Base-by-base conservation (phyloP, 2,329 filamentous ascomycete species). In the Achaetomium macrosporum region DNA sequence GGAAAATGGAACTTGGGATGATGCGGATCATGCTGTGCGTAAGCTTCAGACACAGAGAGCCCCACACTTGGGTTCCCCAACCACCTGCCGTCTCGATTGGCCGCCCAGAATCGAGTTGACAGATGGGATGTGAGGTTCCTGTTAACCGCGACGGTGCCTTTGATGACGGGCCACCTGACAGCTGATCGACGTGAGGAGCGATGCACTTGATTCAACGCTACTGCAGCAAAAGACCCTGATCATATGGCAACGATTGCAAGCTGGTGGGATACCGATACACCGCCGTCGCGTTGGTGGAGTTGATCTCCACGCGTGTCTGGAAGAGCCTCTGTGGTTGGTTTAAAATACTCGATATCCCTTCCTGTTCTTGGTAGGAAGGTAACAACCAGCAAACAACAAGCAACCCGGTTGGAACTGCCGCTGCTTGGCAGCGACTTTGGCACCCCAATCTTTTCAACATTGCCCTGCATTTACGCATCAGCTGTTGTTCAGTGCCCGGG, bases 251-350 rank as follows among this genome's bases (percentile, higher is more conserved):
- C 7, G 25, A 7, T 25, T 25, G 25, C 25, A 25, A 7, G 25
- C n/a, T 25, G 25, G 25, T n/a, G 40, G 25, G 37, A 20, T 19
- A 53, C 46, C 25, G 37, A 20, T 19, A 53, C 46, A 53, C 46
- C 51, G 46, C 35, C 36, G 46, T 36, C 35, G 16, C 42, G 30
- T 16, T 25, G 29, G 50, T 53, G 47, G 53, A 51, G 47, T 33
- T 35, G 41, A 44, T 25, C 47, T 47, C 48, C 45, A 44, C 46
- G 53, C 51, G 53, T 58, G 56, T 46, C 47, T 49, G 10, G 40
- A 54, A 35, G 48, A 33, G 46, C 45, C 47, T 42, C 45, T 54
- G 50, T 58, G 56, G 56, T 58, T 58, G 56, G 56, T 40, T 35
- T 25, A 17, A 17, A 45, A 5, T 37, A n/a, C 5, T 4, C 10